phyloP scores from a whole-genome alignment of 208 protist species.

The Angomonas deanei region DNA sequence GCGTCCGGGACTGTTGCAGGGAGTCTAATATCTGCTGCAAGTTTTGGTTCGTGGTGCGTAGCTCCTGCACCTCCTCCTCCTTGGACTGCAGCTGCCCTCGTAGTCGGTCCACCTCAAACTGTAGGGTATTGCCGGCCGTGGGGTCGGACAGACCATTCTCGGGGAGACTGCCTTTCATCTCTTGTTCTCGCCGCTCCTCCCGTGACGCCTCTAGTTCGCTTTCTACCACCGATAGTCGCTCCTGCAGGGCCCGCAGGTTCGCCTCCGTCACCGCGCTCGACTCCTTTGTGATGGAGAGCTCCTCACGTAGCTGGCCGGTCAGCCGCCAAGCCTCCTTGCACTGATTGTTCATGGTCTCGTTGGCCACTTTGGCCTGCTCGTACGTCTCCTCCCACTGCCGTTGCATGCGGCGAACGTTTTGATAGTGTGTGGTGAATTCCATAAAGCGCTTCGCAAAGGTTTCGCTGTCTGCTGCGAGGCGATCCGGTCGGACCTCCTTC shows the following conservation, averaged over 20 bases:
- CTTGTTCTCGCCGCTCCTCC: slow-evolving; percentile 22
- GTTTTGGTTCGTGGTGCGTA: slow-evolving; percentile 12
- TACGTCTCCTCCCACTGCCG: slow-evolving; percentile 82
- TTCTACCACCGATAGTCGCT: slow-evolving; percentile 11
- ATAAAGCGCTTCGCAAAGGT: neutral
- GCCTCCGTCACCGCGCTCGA: slow-evolving; percentile 34
- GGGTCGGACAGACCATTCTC: slow-evolving; percentile 15
- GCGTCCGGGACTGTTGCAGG: slow-evolving; percentile 18
- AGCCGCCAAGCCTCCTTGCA: slow-evolving; percentile 50
- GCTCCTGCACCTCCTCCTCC: slow-evolving; percentile 22
- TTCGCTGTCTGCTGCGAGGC: neutral
- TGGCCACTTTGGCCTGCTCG: slow-evolving; percentile 61
- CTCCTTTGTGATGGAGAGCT: slow-evolving; percentile 38
- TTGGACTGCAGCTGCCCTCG: slow-evolving; percentile 16
- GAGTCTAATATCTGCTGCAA: slow-evolving; percentile 25
- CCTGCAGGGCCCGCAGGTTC: neutral
- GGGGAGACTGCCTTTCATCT: slow-evolving; percentile 26
- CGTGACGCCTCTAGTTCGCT: slow-evolving; percentile 27
- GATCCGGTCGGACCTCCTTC: neutral
- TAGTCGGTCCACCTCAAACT: slow-evolving; percentile 46
- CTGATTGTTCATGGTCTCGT: slow-evolving; percentile 61
- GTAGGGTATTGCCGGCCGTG: slow-evolving; percentile 34
- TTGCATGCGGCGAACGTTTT: slow-evolving; percentile 27
- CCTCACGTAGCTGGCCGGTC: slow-evolving; percentile 48
- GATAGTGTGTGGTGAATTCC: neutral